Conservation (phyloP, 2,329 filamentous ascomycete species). For the Alternaria burnsii region DNA sequence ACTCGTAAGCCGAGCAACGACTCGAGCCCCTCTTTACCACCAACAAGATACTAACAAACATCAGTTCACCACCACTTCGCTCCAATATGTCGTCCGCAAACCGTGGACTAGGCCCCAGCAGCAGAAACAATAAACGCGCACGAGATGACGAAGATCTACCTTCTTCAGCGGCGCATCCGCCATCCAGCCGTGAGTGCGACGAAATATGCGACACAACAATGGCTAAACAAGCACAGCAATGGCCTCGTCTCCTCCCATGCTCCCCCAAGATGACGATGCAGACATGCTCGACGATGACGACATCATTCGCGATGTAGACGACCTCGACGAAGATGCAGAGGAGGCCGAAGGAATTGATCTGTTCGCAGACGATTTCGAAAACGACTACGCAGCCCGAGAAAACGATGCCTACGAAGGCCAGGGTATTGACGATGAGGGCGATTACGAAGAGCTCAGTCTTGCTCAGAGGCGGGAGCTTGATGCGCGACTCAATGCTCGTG, state of each 20-base stretch:
- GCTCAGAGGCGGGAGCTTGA: slow-evolving; percentile 75
- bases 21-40: slow-evolving; percentile 30
- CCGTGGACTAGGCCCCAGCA: slow-evolving; percentile 67
- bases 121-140: slow-evolving; percentile 70
- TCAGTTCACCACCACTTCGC: slow-evolving; percentile 78
- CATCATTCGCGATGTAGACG: slow-evolving; percentile 69
- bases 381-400: slow-evolving; percentile 64
- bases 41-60: slow-evolving; percentile 28
- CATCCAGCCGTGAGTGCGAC: slow-evolving; percentile 68
- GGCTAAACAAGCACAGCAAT: slow-evolving; percentile 54
- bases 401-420: slow-evolving; percentile 71
- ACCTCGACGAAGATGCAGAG: slow-evolving; percentile 73
- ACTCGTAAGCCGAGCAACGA: slow-evolving; percentile 13
- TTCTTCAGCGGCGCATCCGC: slow-evolving; percentile 66
- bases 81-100: slow-evolving; percentile 85
- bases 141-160: slow-evolving; percentile 71
- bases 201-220: slow-evolving; percentile 9
- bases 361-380: slow-evolving; percentile 74
- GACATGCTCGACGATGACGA: slow-evolving; percentile 75
- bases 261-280: slow-evolving; percentile 74
- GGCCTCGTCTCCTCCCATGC: slow-evolving; percentile 69
- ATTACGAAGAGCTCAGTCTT: slow-evolving; percentile 74
- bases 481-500: slow-evolving; percentile 75
- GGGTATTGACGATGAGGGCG: slow-evolving; percentile 82
- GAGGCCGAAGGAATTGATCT: slow-evolving; percentile 75